A percentile compares a stretch with the other conserved stretches of the same genome.
Conservation (phyloP, 1,284 basidiomycete genomes). For the Inonotus hispidus region DNA sequence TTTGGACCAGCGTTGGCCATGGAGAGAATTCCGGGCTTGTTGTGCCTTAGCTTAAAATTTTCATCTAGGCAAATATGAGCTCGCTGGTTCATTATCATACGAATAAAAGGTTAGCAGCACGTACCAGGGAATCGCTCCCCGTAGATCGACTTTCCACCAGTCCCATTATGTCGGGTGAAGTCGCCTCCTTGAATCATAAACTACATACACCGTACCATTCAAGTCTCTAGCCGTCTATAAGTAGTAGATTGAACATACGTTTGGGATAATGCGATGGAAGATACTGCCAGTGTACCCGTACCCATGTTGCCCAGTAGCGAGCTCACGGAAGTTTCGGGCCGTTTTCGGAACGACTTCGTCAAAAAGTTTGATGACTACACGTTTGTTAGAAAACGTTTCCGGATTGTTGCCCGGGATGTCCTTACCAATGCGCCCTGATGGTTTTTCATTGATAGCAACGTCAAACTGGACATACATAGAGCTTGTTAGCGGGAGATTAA, state of each 20-base stretch:
- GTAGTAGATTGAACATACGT: conserved; percentile 18
- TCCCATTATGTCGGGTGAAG: conserved; percentile 73
- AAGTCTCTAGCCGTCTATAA: neutral
- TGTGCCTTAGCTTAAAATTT: conserved; percentile 79
- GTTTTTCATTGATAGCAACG: conserved; percentile 53
- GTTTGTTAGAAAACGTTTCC: neutral
- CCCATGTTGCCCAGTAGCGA: conserved; percentile 74
- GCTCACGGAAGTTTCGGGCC: conserved; percentile 85
- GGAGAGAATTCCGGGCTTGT: conserved; percentile 78
- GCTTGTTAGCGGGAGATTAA: neutral
- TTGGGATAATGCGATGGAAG: conserved; percentile 81
- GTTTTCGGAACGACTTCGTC: conserved; percentile 71
- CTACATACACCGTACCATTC: conserved; percentile 7
- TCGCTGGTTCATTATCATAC: neutral
- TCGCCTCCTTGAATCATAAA: conserved; percentile 70
- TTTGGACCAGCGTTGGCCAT: conserved; percentile 83
- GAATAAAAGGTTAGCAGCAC: too few species aligned
- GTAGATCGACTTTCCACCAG: conserved; percentile 91
- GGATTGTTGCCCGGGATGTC: conserved; percentile 31
- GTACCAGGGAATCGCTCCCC: conserved; percentile 76
- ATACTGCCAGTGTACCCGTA: conserved; percentile 57
- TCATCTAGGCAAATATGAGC: conserved; percentile 52
- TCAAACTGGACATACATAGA: conserved; percentile 57
- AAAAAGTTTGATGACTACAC: conserved; percentile 75
- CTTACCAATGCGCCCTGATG: conserved; percentile 64